Percentiles rank a stretch among this genome's conserved stretches.
Evolutionary conservation across 306 rosid species (phyloP).

Genomic region (Herpetospermum pedunculosum): DNA sequence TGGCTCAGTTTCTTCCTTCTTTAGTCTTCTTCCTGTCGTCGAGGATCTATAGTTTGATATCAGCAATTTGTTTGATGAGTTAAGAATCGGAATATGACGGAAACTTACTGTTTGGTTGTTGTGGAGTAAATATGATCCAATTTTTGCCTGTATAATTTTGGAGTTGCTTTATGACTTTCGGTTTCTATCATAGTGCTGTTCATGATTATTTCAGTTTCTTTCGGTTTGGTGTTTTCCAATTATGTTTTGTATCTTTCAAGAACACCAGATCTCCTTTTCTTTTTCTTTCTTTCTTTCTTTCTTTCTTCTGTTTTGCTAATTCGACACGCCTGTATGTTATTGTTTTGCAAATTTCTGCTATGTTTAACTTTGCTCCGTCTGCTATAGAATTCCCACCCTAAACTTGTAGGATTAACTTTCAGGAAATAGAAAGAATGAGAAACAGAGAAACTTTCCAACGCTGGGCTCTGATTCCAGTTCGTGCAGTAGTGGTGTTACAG

Average conservation of each 20-base stretch:
- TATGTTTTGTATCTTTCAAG: background rate
- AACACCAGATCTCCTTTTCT: background rate
- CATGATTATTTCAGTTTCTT: background rate
- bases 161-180: background rate
- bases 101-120: background rate
- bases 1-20: background rate
- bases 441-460: constrained; percentile 24
- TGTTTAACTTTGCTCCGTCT: background rate
- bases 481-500: constrained; percentile 34
- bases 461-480: constrained; percentile 50
- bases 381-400: constrained; percentile 2
- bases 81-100: background rate
- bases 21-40: background rate
- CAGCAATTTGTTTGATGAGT: background rate
- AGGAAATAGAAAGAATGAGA: constrained; percentile 39
- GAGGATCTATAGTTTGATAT: background rate
- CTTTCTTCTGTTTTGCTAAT: background rate
- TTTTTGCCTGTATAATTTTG: background rate
- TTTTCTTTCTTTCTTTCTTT: background rate
- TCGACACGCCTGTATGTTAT: background rate
- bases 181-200: too few species aligned
- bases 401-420: constrained; percentile 22
- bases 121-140: background rate
- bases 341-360: background rate
- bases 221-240: constrained; percentile 3